Conservation (phyloP, 2,329 filamentous ascomycete genomes). For the Ascochyta rabiei region DNA sequence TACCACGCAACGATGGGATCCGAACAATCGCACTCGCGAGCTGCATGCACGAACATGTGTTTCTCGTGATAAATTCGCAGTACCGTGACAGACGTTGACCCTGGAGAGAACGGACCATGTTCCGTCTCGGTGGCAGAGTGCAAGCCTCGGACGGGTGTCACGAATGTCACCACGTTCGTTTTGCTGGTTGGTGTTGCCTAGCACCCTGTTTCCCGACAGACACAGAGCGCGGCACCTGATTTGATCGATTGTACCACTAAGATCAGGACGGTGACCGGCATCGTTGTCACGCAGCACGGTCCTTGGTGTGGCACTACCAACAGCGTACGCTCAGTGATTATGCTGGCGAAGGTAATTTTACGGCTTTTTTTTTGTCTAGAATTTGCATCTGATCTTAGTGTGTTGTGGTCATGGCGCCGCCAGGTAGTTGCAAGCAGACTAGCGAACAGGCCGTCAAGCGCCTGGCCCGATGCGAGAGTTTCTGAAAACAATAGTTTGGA, state of each 20-base stretch:
- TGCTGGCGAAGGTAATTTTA: background rate
- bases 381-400: conserved; percentile 2
- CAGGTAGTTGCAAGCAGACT: conserved; percentile 17
- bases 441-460: conserved; percentile 15
- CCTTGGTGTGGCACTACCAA: background rate
- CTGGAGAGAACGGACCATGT: background rate
- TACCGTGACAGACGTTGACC: background rate
- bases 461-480: conserved; percentile 19
- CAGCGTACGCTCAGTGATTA: background rate
- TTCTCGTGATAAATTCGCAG: background rate
- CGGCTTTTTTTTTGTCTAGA: background rate
- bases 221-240: conserved; percentile 14
- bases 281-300: conserved; percentile 10
- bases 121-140: conserved; percentile 22
- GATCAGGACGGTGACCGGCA: conserved; percentile 10
- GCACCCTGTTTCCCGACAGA: conserved; percentile 16
- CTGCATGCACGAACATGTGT: conserved; percentile 11
- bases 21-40: background rate
- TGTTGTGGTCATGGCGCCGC: conserved; percentile 4
- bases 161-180: conserved; percentile 33
- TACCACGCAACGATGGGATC: background rate
- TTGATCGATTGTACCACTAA: conserved; percentile 14
- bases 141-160: conserved; percentile 28
- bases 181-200: conserved; percentile 26
- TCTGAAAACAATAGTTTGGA: conserved; percentile 23